These are phyloP conservation scores for Nigrospora sphaerica DNA, from an alignment of 2,329 filamentous ascomycete species.

Conservation along the genomic window DNA sequence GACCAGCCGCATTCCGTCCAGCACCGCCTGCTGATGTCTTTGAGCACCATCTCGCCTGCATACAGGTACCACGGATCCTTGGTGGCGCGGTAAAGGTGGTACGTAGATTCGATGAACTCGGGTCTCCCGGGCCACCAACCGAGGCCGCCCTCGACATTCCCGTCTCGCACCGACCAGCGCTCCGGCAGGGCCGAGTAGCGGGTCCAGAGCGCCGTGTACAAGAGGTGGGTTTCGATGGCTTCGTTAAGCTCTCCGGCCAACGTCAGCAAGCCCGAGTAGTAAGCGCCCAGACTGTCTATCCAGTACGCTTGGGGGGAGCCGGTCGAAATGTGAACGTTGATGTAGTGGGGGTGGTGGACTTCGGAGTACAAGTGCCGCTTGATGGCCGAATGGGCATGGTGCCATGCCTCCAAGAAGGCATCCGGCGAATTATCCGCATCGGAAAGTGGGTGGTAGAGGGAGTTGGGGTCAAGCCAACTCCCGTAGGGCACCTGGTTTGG, in stretches of 20 bases:
- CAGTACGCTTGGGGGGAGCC: conserved; percentile 85
- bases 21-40: conserved; percentile 81
- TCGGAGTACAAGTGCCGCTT: conserved; percentile 85
- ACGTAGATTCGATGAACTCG: conserved; percentile 95
- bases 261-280: conserved; percentile 83
- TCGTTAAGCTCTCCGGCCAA: conserved; percentile 86
- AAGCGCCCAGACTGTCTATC: conserved; percentile 94
- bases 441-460: conserved; percentile 51
- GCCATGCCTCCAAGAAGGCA: conserved; percentile 75
- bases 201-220: conserved; percentile 92
- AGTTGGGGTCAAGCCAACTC: conserved; percentile 57
- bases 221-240: conserved; percentile 79
- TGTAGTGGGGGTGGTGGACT: conserved; percentile 83
- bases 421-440: conserved; percentile 65
- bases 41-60: conserved; percentile 89
- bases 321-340: conserved; percentile 81
- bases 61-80: conserved; percentile 94
- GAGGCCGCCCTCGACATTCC: conserved; percentile 76
- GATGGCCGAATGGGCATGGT: conserved; percentile 78
- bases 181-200: conserved; percentile 91
- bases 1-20: conserved; percentile 92
- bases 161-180: conserved; percentile 82
- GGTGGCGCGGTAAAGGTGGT: conserved; percentile 90
- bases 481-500: conserved; percentile 27
- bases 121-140: conserved; percentile 94